These are phyloP conservation scores for Ceriops zippeliana DNA, from an alignment of 345 rosid genomes.

Conservation along the genomic window DNA sequence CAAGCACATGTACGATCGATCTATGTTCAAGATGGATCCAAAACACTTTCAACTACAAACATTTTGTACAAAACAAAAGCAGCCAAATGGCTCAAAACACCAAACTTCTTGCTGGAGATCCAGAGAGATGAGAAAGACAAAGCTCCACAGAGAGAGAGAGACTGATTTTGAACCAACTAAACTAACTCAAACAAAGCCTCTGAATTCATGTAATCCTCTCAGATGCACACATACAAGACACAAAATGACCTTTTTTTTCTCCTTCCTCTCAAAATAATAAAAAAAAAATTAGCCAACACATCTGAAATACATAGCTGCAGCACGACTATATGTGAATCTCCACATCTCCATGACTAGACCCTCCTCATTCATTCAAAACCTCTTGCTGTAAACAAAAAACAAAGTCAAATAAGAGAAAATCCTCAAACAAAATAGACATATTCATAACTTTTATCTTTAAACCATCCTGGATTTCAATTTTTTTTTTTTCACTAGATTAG, in stretches of 20 bases:
- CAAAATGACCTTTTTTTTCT: slow-evolving; percentile 14
- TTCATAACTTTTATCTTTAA: too few species aligned
- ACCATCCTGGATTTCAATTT: not conserved
- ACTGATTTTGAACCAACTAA: slow-evolving; percentile 8
- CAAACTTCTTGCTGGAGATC: slow-evolving; percentile 32
- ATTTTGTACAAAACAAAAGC: slow-evolving; percentile 36
- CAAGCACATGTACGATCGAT: slow-evolving; percentile 3
- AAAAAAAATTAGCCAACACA: slow-evolving; percentile 14
- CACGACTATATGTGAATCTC: slow-evolving; percentile 50
- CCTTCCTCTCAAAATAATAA: not conserved
- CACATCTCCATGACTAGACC: slow-evolving; percentile 54
- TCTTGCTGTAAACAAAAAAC: slow-evolving; percentile 28
- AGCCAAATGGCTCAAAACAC: slow-evolving; percentile 19
- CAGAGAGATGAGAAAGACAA: slow-evolving; percentile 3
- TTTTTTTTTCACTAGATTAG: not conserved
- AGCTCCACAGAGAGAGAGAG: slow-evolving; percentile 9
- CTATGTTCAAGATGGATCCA: slow-evolving; percentile 12
- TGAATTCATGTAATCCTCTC: slow-evolving; percentile 17
- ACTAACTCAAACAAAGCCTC: slow-evolving; percentile 12
- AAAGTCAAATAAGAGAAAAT: slow-evolving; percentile 8
- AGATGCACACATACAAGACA: slow-evolving; percentile 18
- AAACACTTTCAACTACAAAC: slow-evolving; percentile 39
- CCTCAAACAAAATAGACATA: not conserved
- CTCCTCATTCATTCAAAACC: slow-evolving; percentile 37
- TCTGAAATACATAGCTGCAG: slow-evolving; percentile 13